Conservation (phyloP, 2,329 filamentous ascomycete genomes). For the Aaosphaeria pasadenensis region DNA sequence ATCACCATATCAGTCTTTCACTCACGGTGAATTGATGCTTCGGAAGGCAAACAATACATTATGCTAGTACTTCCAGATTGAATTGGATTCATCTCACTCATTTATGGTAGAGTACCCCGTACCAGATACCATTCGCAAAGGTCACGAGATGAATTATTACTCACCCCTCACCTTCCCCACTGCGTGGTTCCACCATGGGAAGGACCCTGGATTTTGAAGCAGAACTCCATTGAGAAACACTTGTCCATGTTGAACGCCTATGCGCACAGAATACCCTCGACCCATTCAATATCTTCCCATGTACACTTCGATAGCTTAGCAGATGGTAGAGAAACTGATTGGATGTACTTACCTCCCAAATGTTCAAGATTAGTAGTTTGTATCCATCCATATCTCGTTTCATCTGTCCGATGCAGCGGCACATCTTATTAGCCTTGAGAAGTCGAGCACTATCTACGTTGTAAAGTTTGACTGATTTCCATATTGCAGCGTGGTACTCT, state of each 20-base stretch:
- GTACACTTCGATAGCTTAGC: not conserved
- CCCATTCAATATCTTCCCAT: constrained; percentile 55
- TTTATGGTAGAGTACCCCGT: no score
- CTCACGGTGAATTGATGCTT: no score
- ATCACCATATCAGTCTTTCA: no score
- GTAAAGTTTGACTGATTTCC: constrained; percentile 45
- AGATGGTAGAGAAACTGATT: not conserved
- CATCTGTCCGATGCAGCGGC: constrained; percentile 49
- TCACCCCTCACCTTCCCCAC: no score
- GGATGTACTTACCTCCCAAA: constrained; percentile 47
- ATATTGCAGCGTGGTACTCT: constrained; percentile 41
- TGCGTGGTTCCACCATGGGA: no score
- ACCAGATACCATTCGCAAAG: no score
- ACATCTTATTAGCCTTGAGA: constrained; percentile 41
- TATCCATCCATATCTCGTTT: constrained; percentile 43
- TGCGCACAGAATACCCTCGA: constrained; percentile 41
- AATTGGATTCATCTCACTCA: no score
- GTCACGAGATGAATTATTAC: no score
- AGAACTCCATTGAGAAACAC: no score
- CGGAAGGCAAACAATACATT: no score
- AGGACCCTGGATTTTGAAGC: no score
- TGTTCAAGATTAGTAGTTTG: constrained; percentile 47
- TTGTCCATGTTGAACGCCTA: constrained; percentile 4
- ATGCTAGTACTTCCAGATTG: no score
- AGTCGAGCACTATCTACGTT: constrained; percentile 48